Evolutionary conservation across 2,329 filamentous ascomycete genomes (phyloP).

Genomic region (Aspergillus terreus): DNA sequence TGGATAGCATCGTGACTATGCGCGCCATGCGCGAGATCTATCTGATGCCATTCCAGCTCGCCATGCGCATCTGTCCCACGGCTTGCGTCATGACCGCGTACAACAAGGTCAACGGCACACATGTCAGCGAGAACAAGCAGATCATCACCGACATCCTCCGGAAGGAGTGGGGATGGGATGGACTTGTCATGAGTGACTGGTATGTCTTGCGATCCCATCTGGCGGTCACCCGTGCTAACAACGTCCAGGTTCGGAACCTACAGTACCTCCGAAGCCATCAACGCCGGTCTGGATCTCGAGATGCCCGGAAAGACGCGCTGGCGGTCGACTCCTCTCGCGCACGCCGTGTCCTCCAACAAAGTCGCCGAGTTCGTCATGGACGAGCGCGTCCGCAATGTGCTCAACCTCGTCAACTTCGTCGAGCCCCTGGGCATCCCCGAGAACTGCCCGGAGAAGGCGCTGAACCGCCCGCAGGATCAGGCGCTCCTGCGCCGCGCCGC

Average conservation of each 20-base stretch:
- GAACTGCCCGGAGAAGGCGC: conserved; percentile 50
- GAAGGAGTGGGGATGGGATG: conserved; percentile 47
- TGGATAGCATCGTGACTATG: conserved; percentile 43
- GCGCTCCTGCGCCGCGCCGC: conserved; percentile 63
- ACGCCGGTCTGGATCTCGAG: conserved; percentile 45
- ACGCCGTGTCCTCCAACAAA: conserved; percentile 54
- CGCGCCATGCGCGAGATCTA: conserved; percentile 62
- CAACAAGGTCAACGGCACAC: conserved; percentile 53
- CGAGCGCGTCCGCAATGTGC: conserved; percentile 54
- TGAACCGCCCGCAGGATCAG: conserved; percentile 60
- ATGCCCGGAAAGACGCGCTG: conserved; percentile 47
- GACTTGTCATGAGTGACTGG: conserved; percentile 47
- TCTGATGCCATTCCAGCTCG: conserved; percentile 61
- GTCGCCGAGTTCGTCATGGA: conserved; percentile 54
- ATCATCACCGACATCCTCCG: conserved; percentile 43
- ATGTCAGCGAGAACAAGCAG: conserved; percentile 41
- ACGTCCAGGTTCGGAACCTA: conserved; percentile 43
- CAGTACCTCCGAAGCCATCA: conserved; percentile 42
- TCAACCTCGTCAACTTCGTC: conserved; percentile 58
- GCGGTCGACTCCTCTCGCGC: conserved; percentile 37
- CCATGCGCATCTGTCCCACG: conserved; percentile 53
- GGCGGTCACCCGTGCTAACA: neutral
- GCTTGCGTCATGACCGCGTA: conserved; percentile 59
- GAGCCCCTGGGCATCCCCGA: conserved; percentile 54
- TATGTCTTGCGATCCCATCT: conserved; percentile 14